Evolutionary conservation across 2,329 filamentous ascomycete genomes (phyloP).

Genomic region (Aspergillus quadricinctus): DNA sequence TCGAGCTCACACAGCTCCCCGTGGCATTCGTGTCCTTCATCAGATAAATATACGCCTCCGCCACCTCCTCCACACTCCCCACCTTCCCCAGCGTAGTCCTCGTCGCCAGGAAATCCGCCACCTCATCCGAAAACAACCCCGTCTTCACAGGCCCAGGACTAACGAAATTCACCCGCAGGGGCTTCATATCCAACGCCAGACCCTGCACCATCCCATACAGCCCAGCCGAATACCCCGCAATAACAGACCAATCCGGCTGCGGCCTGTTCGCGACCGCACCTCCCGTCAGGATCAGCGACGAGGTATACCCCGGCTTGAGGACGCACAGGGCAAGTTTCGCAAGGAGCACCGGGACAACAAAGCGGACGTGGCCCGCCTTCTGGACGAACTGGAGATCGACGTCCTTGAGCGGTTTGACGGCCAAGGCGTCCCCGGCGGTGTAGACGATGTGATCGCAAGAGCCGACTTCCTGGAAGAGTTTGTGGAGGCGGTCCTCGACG

Average conservation of each 20-base stretch:
- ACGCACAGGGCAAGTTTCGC: constrained; percentile 39
- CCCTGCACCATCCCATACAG: constrained; percentile 33
- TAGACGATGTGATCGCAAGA: constrained; percentile 49
- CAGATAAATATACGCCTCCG: constrained; percentile 29
- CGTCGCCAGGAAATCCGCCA: constrained; percentile 4
- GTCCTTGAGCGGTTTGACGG: constrained; percentile 19
- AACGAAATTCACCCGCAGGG: constrained; percentile 42
- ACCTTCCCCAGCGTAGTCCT: neutral
- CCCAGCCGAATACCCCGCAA: constrained; percentile 20
- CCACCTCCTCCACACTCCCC: constrained; percentile 16
- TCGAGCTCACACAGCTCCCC: neutral
- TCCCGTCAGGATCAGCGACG: constrained; percentile 40
- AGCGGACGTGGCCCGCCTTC: constrained; percentile 27
- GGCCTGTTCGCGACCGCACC: constrained; percentile 36
- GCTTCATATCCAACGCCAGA: constrained; percentile 40
- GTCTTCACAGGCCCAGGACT: constrained; percentile 40
- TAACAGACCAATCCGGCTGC: constrained; percentile 27
- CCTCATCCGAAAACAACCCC: constrained; percentile 30
- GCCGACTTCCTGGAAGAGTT: constrained; percentile 2
- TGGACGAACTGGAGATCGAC: constrained; percentile 14
- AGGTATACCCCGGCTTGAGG: constrained; percentile 22
- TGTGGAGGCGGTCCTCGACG: constrained; percentile 40
- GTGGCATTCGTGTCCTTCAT: constrained; percentile 2
- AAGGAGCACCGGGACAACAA: constrained; percentile 32
- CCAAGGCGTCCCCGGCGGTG: constrained; percentile 45